Conservation (phyloP, 179 eudicot genomes). For the Heliamphora ciliata region DNA sequence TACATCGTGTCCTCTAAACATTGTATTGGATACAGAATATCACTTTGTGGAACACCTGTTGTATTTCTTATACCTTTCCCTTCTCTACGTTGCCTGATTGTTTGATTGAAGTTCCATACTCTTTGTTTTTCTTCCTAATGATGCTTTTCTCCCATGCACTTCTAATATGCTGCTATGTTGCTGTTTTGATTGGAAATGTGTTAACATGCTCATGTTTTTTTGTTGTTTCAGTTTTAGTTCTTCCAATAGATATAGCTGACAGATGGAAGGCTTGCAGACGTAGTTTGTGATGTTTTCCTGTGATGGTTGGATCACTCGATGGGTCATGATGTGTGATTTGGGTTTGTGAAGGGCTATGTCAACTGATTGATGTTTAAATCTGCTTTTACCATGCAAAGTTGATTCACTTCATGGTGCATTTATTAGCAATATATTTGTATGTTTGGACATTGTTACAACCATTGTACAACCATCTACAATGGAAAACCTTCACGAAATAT, state of each 20-base stretch:
- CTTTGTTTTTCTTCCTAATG: not conserved
- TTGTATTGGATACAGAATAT: not conserved
- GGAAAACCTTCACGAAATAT: no score
- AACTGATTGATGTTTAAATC: slow-evolving; percentile 18
- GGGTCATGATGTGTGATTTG: slow-evolving; percentile 16
- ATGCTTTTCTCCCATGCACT: not conserved
- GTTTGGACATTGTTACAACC: no score
- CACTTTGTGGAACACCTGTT: not conserved
- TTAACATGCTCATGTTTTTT: not conserved
- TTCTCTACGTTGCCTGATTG: not conserved
- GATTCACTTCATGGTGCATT: no score
- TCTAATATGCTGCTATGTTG: not conserved
- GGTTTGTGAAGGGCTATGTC: slow-evolving; percentile 21
- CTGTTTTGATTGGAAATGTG: not conserved
- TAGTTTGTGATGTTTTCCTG: slow-evolving; percentile 9
- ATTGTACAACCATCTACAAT: no score
- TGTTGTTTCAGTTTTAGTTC: not conserved
- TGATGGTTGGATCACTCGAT: not conserved
- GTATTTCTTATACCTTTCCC: not conserved
- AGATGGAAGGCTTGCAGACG: slow-evolving; percentile 14
- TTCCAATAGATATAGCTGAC: slow-evolving; percentile 4
- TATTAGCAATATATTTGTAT: no score
- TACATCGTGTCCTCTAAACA: not conserved
- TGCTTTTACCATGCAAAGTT: no score
- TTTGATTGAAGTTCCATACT: not conserved